A percentile compares a stretch with the other conserved stretches of the same genome.
Evolutionary conservation across 176 grass and related monocot species (phyloP).

Genomic region (Ananas comosus): DNA sequence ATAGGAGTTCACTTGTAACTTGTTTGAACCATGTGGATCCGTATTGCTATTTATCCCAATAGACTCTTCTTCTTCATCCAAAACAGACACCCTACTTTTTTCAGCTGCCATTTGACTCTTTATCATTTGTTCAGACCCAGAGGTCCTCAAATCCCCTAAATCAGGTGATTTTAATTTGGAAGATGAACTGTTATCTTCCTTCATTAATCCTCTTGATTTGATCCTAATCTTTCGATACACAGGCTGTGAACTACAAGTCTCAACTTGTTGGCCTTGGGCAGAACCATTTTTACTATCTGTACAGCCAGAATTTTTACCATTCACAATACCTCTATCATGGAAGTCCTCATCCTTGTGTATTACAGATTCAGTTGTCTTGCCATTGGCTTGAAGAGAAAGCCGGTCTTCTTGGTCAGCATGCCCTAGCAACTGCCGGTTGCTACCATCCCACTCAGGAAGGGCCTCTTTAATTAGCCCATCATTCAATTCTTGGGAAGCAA

Average conservation of each 20-base stretch:
- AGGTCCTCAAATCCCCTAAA: slow-evolving; percentile 14
- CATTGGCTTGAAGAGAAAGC: background rate
- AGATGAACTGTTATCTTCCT: slow-evolving; percentile 24
- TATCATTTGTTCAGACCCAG: slow-evolving; percentile 5
- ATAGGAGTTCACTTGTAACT: slow-evolving; percentile 29
- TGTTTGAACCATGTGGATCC: slow-evolving; percentile 30
- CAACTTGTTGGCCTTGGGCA: slow-evolving; percentile 18
- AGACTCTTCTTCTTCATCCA: slow-evolving; percentile 32
- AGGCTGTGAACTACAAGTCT: slow-evolving; percentile 26
- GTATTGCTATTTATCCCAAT: slow-evolving; percentile 27
- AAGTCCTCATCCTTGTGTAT: slow-evolving; percentile 22
- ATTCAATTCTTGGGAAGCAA: slow-evolving; percentile 21
- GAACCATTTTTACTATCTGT: slow-evolving; percentile 15
- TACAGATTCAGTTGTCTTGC: slow-evolving; percentile 16
- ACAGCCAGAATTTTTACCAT: slow-evolving; percentile 13
- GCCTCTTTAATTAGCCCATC: slow-evolving; percentile 15
- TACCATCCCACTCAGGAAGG: slow-evolving; percentile 22
- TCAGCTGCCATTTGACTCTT: slow-evolving; percentile 11
- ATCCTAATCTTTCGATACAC: slow-evolving; percentile 46
- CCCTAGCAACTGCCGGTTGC: slow-evolving; percentile 9
- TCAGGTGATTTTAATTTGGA: slow-evolving; percentile 31
- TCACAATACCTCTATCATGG: slow-evolving; percentile 29
- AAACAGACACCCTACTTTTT: slow-evolving; percentile 19
- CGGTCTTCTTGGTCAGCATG: slow-evolving; percentile 18
- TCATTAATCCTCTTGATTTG: slow-evolving; percentile 47